Percentiles rank a stretch among this genome's conserved stretches.
Evolutionary conservation across 345 rosid genomes (phyloP).

Genomic region (Jatropha curcas): DNA sequence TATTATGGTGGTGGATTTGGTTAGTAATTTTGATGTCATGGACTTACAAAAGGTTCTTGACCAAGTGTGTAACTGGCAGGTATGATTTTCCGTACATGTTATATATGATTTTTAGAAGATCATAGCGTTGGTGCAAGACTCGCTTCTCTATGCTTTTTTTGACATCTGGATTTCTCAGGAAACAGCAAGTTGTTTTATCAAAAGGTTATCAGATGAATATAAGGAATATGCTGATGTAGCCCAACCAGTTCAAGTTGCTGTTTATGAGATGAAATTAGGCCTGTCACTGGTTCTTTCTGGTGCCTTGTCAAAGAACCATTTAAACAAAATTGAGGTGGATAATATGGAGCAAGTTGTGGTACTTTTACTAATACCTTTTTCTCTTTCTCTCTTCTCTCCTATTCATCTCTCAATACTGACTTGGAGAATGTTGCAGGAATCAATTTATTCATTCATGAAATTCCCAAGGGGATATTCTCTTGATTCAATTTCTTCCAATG

Average conservation of each 20-base stretch:
- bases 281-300: slow-evolving; percentile 61
- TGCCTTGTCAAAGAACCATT: slow-evolving; percentile 41
- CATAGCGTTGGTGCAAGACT: background rate
- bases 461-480: slow-evolving; percentile 57
- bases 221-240: slow-evolving; percentile 64
- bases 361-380: slow-evolving; percentile 8
- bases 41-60: slow-evolving; percentile 53
- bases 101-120: background rate
- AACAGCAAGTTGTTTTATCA: slow-evolving; percentile 64
- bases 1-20: slow-evolving; percentile 41
- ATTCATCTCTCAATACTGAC: slow-evolving; percentile 7
- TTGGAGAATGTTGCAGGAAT: slow-evolving; percentile 52
- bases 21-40: slow-evolving; percentile 37
- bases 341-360: slow-evolving; percentile 63
- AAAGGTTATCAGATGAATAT: slow-evolving; percentile 62
- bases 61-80: slow-evolving; percentile 84
- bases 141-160: slow-evolving; percentile 7
- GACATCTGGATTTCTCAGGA: slow-evolving; percentile 51
- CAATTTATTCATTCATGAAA: slow-evolving; percentile 70
- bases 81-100: slow-evolving; percentile 25
- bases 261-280: slow-evolving; percentile 89
- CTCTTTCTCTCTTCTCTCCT: background rate
- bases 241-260: slow-evolving; percentile 91
- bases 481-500: slow-evolving; percentile 38
- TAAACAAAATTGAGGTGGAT: slow-evolving; percentile 43